Base-by-base conservation (phyloP, 2,329 filamentous ascomycete species). In the Cylindrodendrum hubeiense region DNA sequence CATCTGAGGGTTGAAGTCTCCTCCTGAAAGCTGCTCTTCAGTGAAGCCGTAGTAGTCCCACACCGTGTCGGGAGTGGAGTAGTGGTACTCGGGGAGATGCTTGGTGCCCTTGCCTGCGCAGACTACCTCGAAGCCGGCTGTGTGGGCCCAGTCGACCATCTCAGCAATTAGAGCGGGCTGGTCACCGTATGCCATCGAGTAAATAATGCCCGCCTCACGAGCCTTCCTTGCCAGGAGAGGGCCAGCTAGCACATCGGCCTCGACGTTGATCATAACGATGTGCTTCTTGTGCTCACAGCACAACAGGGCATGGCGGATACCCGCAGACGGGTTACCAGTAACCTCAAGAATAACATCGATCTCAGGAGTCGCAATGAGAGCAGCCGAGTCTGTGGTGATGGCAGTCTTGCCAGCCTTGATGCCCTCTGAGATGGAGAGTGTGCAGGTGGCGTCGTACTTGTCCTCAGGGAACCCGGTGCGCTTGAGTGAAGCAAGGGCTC, bases 201-300 rank as follows among this genome's bases (percentile, higher is more conserved):
- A 83, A 46, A 84, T 81, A 44, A 83, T 84, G 50, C 80, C 82
- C 3, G 80, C 81, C 68, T 83, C 82, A 53, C 78, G 74, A 1
- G 82, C 81, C 65, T 79, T 80, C 2, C 79, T 75, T 3, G 78
- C 78, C 3, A 83, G 71, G 1, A 83, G 70, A 8, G 81, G 81
- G 3, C 81, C 81, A 13, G 79, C 80, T 5, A 83, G 75, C 1
- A 83, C 79, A 67, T 84, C 80, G 26, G 80, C 81, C 71, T 84
- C 81, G 28, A 83, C 82, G 59, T 82, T 83, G 70, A 83, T 80
- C 81, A 83, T 83, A 26, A 84, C 81, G 52, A 84, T 83, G 71
- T 84, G 82, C 71, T 83, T 83, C 73, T 83, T 81, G 71, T 83
- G 79, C 66, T 84, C 80, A 64, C 80, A 84, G 71, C 80, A 83